Conservation (phyloP, 768 basidiomycete genomes). For the Termitomyces bulborhizus region DNA sequence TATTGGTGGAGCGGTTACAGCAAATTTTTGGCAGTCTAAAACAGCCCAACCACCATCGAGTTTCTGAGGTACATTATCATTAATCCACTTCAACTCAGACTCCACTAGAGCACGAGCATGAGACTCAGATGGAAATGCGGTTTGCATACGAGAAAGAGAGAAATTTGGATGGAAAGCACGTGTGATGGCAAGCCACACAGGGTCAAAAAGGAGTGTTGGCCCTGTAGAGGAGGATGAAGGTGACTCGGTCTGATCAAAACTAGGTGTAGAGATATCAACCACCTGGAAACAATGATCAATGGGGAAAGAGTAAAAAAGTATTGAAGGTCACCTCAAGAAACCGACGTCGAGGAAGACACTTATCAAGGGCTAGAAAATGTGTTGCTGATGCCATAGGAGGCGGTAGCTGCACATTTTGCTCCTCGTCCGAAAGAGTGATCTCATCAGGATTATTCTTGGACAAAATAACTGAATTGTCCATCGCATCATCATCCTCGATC, state of each 20-base stretch:
- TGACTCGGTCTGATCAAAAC: constrained; percentile 8
- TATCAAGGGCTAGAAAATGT: constrained; percentile 85
- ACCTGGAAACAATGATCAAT: constrained; percentile 39
- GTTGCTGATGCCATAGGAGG: constrained; percentile 36
- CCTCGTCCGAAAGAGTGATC: constrained; percentile 41
- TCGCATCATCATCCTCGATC: constrained; percentile 40
- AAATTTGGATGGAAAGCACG: constrained; percentile 82
- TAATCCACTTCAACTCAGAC: constrained; percentile 64
- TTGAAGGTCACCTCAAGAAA: constrained; percentile 65
- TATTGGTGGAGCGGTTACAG: constrained; percentile 47
- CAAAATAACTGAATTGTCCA: constrained; percentile 7
- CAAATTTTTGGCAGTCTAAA: constrained; percentile 59
- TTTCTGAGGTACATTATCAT: constrained; percentile 40
- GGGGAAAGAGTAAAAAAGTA: not conserved
- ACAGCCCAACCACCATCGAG: constrained; percentile 34
- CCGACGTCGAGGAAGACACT: constrained; percentile 69
- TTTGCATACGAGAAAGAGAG: constrained; percentile 44
- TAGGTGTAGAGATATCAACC: constrained; percentile 47
- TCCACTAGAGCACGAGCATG: constrained; percentile 48
- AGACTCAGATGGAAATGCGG: constrained; percentile 52
- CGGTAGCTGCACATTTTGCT: constrained; percentile 27
- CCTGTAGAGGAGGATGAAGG: not conserved
- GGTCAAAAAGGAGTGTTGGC: constrained; percentile 64
- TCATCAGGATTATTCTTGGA: constrained; percentile 27
- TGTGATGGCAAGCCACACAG: constrained; percentile 91